These are phyloP conservation scores for Coniochaeta ligniaria DNA, from an alignment of 2,329 filamentous ascomycete genomes.

Conservation along the genomic window DNA sequence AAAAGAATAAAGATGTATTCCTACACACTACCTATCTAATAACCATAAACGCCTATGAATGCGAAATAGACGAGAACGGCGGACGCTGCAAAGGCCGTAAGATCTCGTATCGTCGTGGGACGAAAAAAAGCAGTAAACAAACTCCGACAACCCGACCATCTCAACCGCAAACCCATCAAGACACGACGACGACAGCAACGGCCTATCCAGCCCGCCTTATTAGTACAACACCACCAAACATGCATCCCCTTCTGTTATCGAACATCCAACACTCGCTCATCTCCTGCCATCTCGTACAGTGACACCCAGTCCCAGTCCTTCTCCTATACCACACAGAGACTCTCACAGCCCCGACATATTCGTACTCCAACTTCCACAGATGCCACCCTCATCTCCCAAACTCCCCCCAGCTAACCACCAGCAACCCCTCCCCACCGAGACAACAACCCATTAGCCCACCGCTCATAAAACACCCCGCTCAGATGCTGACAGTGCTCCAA, in stretches of 20 bases:
- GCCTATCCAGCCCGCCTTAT: background rate
- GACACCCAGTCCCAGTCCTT: background rate
- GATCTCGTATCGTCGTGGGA: background rate
- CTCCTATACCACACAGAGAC: too few species aligned
- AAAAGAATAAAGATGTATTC: background rate
- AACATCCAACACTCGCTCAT: too few species aligned
- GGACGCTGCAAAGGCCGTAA: background rate
- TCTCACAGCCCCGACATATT: too few species aligned
- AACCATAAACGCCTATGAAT: constrained; percentile 1
- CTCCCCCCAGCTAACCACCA: constrained; percentile 18
- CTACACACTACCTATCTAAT: constrained; percentile 1
- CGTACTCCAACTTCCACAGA: background rate
- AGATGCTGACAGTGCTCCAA: constrained; percentile 92
- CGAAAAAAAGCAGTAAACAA: background rate
- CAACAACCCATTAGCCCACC: constrained; percentile 81
- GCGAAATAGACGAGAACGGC: background rate
- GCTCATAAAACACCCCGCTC: constrained; percentile 81
- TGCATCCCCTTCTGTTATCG: background rate
- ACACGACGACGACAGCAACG: background rate
- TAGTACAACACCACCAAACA: background rate
- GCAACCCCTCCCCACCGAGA: constrained; percentile 53
- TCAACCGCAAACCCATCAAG: background rate
- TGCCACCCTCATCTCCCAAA: background rate
- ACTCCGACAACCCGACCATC: background rate
- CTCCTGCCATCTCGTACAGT: background rate